Conservation (phyloP, 2,329 filamentous ascomycete species). For the Fusarium illudens region DNA sequence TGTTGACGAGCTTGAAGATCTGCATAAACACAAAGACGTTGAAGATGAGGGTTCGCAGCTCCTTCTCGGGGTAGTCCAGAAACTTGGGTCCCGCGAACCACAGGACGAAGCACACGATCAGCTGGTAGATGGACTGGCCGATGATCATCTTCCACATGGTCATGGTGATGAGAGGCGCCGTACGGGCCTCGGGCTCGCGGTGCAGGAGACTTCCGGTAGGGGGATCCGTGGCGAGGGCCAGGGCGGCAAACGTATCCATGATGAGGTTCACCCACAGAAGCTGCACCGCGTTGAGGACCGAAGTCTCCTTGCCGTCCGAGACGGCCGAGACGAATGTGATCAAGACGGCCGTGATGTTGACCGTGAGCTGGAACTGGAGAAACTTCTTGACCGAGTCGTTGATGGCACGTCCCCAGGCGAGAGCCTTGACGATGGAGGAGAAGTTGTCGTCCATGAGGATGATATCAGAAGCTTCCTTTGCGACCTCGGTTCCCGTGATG, state of each 20-base stretch:
- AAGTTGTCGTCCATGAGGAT: conserved; percentile 75
- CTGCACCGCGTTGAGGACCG: conserved; percentile 71
- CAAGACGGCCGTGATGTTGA: conserved; percentile 73
- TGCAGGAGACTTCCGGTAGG: conserved; percentile 66
- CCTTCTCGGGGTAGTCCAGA: conserved; percentile 57
- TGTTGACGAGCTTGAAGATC: conserved; percentile 74
- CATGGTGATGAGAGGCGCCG: conserved; percentile 74
- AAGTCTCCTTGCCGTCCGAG: conserved; percentile 59
- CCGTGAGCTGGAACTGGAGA: conserved; percentile 74
- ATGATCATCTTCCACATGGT: conserved; percentile 75
- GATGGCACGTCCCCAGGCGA: conserved; percentile 72
- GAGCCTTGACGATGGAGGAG: conserved; percentile 69
- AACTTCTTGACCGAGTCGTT: conserved; percentile 75
- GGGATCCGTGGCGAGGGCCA: conserved; percentile 70
- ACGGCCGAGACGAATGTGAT: conserved; percentile 72
- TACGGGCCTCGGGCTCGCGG: conserved; percentile 64
- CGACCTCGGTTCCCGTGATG: conserved; percentile 71
- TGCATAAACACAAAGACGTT: conserved; percentile 78
- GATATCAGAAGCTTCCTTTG: conserved; percentile 71
- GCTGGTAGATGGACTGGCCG: conserved; percentile 67
- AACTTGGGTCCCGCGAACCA: conserved; percentile 68
- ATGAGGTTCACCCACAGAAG: conserved; percentile 75
- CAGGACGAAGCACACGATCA: conserved; percentile 64
- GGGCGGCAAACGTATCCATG: conserved; percentile 73
- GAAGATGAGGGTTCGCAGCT: conserved; percentile 65